Evolutionary conservation across 2,329 filamentous ascomycete genomes (phyloP), one percentile per base, ranked within the genome.

Genomic region (Beauveria sp.): DNA sequence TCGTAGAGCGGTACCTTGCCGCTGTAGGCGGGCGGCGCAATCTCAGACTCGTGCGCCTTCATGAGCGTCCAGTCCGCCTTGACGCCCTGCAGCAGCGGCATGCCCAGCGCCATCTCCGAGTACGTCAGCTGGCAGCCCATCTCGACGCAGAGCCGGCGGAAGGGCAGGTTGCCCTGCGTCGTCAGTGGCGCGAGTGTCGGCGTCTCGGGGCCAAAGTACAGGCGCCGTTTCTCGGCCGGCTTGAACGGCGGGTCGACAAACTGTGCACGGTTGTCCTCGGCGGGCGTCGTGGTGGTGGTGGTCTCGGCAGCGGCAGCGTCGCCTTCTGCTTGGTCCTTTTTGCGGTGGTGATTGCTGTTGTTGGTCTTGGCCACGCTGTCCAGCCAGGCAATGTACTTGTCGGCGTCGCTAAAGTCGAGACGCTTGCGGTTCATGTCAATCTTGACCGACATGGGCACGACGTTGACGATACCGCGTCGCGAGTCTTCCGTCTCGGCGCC

Each of bases 81-180:
- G 65, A 89, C 85, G 42, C 95, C 95, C 73, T 97, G 92, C 6
- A 99, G 82, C 47, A 99, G 77, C 10, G 93, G 93, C 74, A 96
- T 78, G 30, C 91, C 87, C 83, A 99, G 90, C 4, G 93, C 95
- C 95, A 99, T 99, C 75, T 99, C 95, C 0, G 93, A 98, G 78
- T 96, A 99, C 0, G 95, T 99, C 54, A 96, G 81, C 71, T 97
- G 89, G 30, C 92, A 93, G 42, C 95, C 95, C 26, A 98, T 82
- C 60, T 93, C 89, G 14, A 91, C 87, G 70, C 93, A 97, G 34
- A 99, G 84, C 55, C 95, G 86, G 61, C 95, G 88, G 78, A 96
- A 99, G 1, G 95, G 95, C 53, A 98, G 81, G 89, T 99, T 99
- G 51, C 95, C 95, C 75, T 98, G 95, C 0, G 95, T 99, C 1